phyloP scores from a whole-genome alignment of 768 basidiomycete genomes.

The Chalciporus chontae region DNA sequence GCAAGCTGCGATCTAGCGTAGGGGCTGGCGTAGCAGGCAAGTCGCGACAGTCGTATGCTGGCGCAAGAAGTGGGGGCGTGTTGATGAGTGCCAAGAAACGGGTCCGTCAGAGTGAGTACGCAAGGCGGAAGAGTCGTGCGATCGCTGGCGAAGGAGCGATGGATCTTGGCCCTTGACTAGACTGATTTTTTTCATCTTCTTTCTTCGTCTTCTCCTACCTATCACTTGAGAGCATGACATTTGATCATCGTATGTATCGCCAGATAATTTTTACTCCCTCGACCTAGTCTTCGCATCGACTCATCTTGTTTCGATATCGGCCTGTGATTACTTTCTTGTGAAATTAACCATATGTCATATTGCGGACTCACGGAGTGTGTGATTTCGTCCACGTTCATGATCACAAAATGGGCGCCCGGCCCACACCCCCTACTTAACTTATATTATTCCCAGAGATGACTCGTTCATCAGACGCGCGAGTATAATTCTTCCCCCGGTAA shows the following conservation, averaged over 20 bases:
- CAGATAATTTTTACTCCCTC: conserved; percentile 5
- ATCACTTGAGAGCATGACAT: conserved; percentile 7
- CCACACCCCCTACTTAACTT: no score
- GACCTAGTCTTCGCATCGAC: neutral
- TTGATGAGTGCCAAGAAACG: conserved; percentile 68
- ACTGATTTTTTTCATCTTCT: neutral
- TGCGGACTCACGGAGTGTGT: neutral
- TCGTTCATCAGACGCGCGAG: no score
- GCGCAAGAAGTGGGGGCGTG: conserved; percentile 34
- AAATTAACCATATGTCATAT: neutral
- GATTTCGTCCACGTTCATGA: neutral
- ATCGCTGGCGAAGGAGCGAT: conserved; percentile 11
- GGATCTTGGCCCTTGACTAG: conserved; percentile 15
- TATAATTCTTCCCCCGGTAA: no score
- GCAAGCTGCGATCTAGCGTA: conserved; percentile 50
- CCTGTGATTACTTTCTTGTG: neutral
- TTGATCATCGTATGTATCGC: conserved; percentile 9
- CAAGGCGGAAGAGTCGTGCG: conserved; percentile 49
- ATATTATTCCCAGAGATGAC: no score
- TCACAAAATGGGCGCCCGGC: no score
- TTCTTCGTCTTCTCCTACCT: neutral
- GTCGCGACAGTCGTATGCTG: conserved; percentile 20
- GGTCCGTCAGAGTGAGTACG: conserved; percentile 74
- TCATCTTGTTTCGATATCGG: neutral
- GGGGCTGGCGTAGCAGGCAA: conserved; percentile 34